A percentile compares a stretch with the other conserved stretches of the same genome.
Evolutionary conservation across 768 basidiomycete genomes (phyloP).

Genomic region (Arthromyces matolae): DNA sequence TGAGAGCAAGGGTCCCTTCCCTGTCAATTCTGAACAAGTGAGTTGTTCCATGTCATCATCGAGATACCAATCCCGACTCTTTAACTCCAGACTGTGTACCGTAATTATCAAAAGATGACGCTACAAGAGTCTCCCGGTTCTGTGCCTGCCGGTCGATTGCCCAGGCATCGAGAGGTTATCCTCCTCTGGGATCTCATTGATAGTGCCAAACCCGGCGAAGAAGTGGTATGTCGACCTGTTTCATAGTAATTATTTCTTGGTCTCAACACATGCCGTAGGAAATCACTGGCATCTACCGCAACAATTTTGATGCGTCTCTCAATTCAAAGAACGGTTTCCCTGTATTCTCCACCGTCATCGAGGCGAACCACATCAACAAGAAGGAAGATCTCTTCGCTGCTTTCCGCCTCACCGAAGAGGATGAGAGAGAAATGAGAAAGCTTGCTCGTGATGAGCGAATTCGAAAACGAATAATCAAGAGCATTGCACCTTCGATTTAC

Average conservation of each 20-base stretch:
- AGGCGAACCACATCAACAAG: constrained; percentile 98
- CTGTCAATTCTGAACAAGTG: constrained; percentile 95
- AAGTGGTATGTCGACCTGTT: constrained; percentile 62
- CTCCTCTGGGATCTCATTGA: constrained; percentile 98
- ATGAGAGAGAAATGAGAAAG: constrained; percentile 85
- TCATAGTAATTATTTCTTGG: constrained; percentile 4
- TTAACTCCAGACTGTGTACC: constrained; percentile 98
- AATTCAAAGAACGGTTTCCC: constrained; percentile 99
- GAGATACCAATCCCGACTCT: too few relatives aligned
- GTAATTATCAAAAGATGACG: constrained; percentile 99
- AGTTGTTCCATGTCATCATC: constrained; percentile 7
- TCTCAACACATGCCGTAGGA: constrained; percentile 49
- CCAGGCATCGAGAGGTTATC: constrained; percentile 94
- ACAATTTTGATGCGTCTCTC: constrained; percentile 97
- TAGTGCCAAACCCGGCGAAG: constrained; percentile 96
- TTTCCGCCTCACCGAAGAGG: constrained; percentile 94
- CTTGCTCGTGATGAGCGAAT: constrained; percentile 92
- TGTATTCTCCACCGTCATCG: constrained; percentile 96
- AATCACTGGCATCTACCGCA: constrained; percentile 96
- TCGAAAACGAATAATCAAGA: constrained; percentile 95
- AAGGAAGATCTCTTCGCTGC: constrained; percentile 99
- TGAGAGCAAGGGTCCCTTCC: constrained; percentile 92
- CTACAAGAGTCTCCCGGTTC: constrained; percentile 97
- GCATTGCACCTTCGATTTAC: constrained; percentile 97
- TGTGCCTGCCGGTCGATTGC: constrained; percentile 95